These are phyloP conservation scores for Hyaloperonospora brassicae DNA, from an alignment of 352 stramenopile genomes.

Conservation along the genomic window DNA sequence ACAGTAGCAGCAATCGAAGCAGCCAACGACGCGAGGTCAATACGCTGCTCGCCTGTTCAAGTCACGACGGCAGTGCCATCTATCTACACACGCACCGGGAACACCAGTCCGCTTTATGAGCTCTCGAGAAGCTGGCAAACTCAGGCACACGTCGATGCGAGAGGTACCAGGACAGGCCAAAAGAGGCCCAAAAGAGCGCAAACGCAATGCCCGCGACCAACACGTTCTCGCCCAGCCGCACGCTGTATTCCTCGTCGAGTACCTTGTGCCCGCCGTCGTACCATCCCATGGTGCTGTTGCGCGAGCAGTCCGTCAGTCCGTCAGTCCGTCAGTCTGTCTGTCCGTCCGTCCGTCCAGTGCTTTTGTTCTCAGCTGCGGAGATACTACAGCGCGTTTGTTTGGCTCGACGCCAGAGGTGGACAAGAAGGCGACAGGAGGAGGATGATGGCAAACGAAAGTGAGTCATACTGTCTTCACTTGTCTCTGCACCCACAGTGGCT, in stretches of 20 bases:
- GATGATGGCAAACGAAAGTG: constrained; percentile 10
- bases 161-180: constrained; percentile 50
- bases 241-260: constrained; percentile 50
- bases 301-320: no score
- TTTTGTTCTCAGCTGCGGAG: no score
- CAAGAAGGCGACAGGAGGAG: constrained; percentile 16
- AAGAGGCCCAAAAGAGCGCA: constrained; percentile 60
- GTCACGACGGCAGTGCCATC: no score
- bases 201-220: constrained; percentile 54
- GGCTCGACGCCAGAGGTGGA: constrained; percentile 9
- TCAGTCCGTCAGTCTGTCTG: no score
- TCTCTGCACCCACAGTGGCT: constrained; percentile 12
- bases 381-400: no score
- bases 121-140: constrained; percentile 50
- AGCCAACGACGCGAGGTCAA: no score
- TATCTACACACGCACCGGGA: constrained; percentile 33
- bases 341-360: no score
- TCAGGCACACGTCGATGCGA: constrained; percentile 48
- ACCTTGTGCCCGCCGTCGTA: constrained; percentile 30
- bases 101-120: constrained; percentile 77
- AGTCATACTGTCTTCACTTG: constrained; percentile 1
- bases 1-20: neutral
- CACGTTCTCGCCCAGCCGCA: constrained; percentile 55
- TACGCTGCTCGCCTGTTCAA: no score
- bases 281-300: constrained; percentile 22